Evolutionary conservation across 805 yeast species (phyloP), one percentile per base, ranked within the genome.

Genomic region (Barnettozyma sucrosica): DNA sequence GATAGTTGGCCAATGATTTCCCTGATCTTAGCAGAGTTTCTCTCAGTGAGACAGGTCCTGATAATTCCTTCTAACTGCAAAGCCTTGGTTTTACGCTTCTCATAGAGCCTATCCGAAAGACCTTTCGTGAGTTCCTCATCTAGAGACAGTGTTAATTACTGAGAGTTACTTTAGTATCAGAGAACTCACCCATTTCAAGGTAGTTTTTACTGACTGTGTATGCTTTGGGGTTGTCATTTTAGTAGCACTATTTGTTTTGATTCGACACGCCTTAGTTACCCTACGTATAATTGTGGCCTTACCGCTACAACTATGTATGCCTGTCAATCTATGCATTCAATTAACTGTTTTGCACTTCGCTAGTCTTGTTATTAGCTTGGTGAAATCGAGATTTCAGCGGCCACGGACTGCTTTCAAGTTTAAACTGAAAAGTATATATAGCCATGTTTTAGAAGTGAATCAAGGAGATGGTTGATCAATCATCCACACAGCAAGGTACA

Each of bases 21-120:
- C 45, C 75, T 75, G 45, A 87, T 80, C 44, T 77, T 77, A 21
- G 77, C 81, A 20, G 76, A 67, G 53, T 85, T 84, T 44, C 79
- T 78, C 23, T 76, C 74, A 3, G 77, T 77, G 10, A 85, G 61
- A 19, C 85, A 80, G 38, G 82, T 77, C 48, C 89, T 83, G 24
- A 92, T 88, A 18, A 82, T 73, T 49, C 82, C 79, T 60, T 93
- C 98, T 30, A 87, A 69, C 56, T 84, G 89, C 50, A 79, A 71
- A 1, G 95, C 93, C 0, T 92, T 88, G 0, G 82, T 74, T 61
- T 85, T 85, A 40, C 95, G 74, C 63, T 82, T 83, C 54, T 85
- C 95, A 61, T 85, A 85, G 20, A 85, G 73, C 41, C 89, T 74
- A 62, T 85, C 93, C 51, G 77, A 74, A 36, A 85, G 71, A 7